Base-by-base conservation (phyloP, 2,329 filamentous ascomycete species). In the Gremmenia infestans region DNA sequence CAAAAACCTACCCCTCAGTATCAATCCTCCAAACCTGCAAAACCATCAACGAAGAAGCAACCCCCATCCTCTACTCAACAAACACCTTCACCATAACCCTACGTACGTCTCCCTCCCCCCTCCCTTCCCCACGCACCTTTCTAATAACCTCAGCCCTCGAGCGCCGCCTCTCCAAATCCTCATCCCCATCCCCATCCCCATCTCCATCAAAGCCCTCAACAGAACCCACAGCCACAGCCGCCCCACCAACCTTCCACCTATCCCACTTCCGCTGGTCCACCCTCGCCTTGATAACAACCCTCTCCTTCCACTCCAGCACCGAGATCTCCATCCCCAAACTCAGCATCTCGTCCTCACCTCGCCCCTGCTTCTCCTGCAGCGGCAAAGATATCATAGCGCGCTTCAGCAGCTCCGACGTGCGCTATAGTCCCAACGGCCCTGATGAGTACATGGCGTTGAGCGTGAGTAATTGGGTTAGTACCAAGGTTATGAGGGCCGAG, bases 21-120 rank as follows among this genome's bases (percentile, higher is more conserved):
- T 52, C 63, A 23, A 57, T 72, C 32, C 64, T 72, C 28, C 65
- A 60, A 40, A 67, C 67, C 15, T 72, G 70, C 58, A 65, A 61
- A 58, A 59, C 64, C 49, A 56, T 70, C 49, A 67, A 71, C 52
- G 50, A 60, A 23, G 70, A 72, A 58, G 66, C 63, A 9, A 68
- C 62, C 6, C 60, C 62, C 3, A 52, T 71, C 4, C 63, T 72
- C 19, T 72, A 72, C 48, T 48, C 62, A 22, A 52, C 62, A 36
- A 71, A 71, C 54, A 54, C 23, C 5, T 71, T 72, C 56, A 50
- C 64, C 35, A 61, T 70, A 32, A 60, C 56, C 48, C 57, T 69
- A 11, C 51, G 60, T 63, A 52, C 12, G 56, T 54, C n/a, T 17
- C 11, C 15, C 23, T 17, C 8, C 11, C 2, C 37, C 6, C 35